These are phyloP conservation scores for Mediolabrus comicus DNA, from an alignment of 108 stramenopile species.

Conservation along the genomic window DNA sequence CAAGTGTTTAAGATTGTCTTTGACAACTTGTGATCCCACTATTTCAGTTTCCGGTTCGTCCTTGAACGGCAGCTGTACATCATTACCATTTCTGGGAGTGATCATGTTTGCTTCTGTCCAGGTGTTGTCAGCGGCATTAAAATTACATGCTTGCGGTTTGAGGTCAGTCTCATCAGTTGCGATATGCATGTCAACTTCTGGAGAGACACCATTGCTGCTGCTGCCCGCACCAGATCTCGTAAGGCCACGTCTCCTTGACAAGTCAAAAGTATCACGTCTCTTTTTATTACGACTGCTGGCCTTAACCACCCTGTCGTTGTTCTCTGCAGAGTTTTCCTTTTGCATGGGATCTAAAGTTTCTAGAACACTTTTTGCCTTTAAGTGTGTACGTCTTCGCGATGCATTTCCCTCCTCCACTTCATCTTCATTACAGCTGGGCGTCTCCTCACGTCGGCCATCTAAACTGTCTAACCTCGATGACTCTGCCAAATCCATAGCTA, in stretches of 20 bases:
- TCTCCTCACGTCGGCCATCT: neutral
- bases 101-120: conserved; percentile 1
- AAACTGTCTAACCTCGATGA: neutral
- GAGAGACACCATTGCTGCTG: neutral
- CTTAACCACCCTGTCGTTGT: neutral
- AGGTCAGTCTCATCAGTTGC: neutral
- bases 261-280: conserved; percentile 36
- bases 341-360: neutral
- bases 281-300: neutral
- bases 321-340: neutral
- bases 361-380: neutral
- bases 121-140: neutral
- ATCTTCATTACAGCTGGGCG: neutral
- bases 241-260: conserved; percentile 19
- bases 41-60: neutral
- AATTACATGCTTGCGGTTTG: neutral
- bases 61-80: neutral
- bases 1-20: conserved; percentile 5
- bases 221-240: neutral
- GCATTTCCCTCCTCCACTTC: neutral
- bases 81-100: conserved; percentile 5
- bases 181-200: neutral
- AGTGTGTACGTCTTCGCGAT: neutral
- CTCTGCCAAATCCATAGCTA: neutral
- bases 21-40: neutral